phyloP scores from a whole-genome alignment of 179 eudicot species.

The Kewa caespitosa region DNA sequence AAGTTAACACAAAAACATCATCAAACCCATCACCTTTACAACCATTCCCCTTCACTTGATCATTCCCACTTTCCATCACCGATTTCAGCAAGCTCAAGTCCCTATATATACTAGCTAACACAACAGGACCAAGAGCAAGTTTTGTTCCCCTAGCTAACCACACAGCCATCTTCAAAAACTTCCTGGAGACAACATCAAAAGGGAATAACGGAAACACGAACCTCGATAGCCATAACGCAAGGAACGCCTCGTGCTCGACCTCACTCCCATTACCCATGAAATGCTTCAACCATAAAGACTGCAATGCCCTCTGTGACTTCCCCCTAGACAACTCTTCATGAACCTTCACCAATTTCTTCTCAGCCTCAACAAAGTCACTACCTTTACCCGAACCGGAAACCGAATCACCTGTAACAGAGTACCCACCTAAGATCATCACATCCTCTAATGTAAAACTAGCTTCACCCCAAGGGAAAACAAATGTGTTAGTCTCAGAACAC shows the following conservation, averaged over 20 bases:
- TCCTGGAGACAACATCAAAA: background rate
- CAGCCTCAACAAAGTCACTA: constrained; percentile 13
- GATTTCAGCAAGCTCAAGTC: constrained; percentile 45
- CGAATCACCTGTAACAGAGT: constrained; percentile 40
- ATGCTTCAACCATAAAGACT: constrained; percentile 26
- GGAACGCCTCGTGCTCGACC: constrained; percentile 55
- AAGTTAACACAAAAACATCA: constrained; percentile 22
- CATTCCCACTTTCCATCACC: constrained; percentile 1
- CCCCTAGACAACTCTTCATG: background rate
- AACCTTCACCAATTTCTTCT: constrained; percentile 15
- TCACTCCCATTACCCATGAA: constrained; percentile 34
- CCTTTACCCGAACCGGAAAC: background rate
- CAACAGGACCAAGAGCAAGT: constrained; percentile 41
- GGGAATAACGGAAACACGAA: constrained; percentile 39
- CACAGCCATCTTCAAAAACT: constrained; percentile 40
- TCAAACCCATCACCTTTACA: constrained; percentile 15
- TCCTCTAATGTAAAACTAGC: constrained; percentile 45
- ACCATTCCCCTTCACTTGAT: background rate
- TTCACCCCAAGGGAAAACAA: constrained; percentile 61
- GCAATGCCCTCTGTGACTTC: background rate
- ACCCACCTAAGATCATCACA: constrained; percentile 41
- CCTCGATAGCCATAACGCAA: constrained; percentile 53
- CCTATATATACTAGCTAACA: constrained; percentile 44
- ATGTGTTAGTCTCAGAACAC: constrained; percentile 47
- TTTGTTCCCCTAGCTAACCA: constrained; percentile 39